Base-by-base conservation (phyloP, 139 green algal genomes). In the Chlorella sp. region DNA sequence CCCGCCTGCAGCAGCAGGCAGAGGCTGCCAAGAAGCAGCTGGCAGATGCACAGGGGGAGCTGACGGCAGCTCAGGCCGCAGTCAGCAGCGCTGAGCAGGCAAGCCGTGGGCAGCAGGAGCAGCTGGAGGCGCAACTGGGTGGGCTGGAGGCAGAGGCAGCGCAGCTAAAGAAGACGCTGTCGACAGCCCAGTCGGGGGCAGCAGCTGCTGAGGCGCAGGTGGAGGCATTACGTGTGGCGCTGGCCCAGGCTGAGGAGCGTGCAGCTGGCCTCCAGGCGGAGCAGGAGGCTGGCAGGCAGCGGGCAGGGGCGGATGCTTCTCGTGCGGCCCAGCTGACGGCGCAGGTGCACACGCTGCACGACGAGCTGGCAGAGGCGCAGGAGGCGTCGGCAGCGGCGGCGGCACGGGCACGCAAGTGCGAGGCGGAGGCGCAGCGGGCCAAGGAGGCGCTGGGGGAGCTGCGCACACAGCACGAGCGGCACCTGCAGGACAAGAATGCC, bases 361-460 rank as follows among this genome's bases (percentile, higher is more conserved):
- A 82, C 5, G 42, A 69, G 42, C 85, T 89, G 85, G 85, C 69
- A 36, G 71, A 69, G 71, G 85, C 85, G 71, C 85, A 89, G 71
- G 85, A 89, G 85, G 85, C 85, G n/a, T 71, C 85, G 19, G 85
- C 71, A 12, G 71, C 48, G 3, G 85, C 85, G 30, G 85, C 71
- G 16, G 85, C 85, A 32, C 37, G 34, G 7, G 71, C 85, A 9
- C 40, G 71, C 39, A 80, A 39, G 39, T 68, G 26, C 26, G 84
- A 88, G 68, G 66, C n/a, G 0, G 83, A 88, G 24, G 84, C 84
- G 16, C 64, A 40, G 66, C 66, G 68, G 12, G 84, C 36, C 4
- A 40, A 81, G 84, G 84, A 88, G 85, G 71, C 39, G 71, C 71
- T 89, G 85, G 19, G 75, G 22, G 85, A 89, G 85, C 71, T 83